Evolutionary conservation across 2,329 filamentous ascomycete genomes (phyloP), one percentile per base, ranked within the genome.

Genomic region (Sodiomyces alkalinus): DNA sequence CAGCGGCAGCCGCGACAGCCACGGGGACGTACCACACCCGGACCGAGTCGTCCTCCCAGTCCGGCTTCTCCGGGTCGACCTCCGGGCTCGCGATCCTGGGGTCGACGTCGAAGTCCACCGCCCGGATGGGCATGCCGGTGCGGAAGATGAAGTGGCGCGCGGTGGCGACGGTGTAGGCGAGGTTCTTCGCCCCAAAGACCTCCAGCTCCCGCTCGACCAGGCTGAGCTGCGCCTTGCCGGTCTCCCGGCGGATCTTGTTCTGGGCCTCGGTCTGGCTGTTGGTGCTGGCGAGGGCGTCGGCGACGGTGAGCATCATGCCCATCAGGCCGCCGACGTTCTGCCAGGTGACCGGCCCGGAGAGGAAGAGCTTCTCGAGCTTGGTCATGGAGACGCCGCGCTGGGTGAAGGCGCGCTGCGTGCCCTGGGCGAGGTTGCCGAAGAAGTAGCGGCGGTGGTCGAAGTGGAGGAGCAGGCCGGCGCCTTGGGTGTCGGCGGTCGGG

Each of bases 401-500:
- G 20, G 65, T 63, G 45, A 79, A 62, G 26, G 75, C 72, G 32
- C 90, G 69, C 57, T 96, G 90, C 1, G 79, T 79, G 11, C 87
- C 90, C 52, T 98, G 90, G 7, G 74, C 59, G 11, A 87, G 51
- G 42, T 79, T 76, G 13, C 90, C 90, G 44, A 98, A 79, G 11
- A 94, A 41, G 51, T 98, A 98, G 32, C 81, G 69, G 42, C 78
- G 76, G 43, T 74, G 69, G 41, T 87, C 80, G 45, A 85, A 86
- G 47, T 87, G 75, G 6, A 98, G 60, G 20, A 83, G 48, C 18
- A 96, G 51, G 27, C 71, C 68, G 3, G 82, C 81, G 30, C 87
- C 87, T 1, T 76, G 70, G 13, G 85, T 93, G 53, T 98, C 90
- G 33, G 77, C 78, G 39, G 87, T 90, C 10, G 87, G 87, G 33